phyloP scores from a whole-genome alignment of 176 grass and related monocot genomes.

The Ensete glaucum region DNA sequence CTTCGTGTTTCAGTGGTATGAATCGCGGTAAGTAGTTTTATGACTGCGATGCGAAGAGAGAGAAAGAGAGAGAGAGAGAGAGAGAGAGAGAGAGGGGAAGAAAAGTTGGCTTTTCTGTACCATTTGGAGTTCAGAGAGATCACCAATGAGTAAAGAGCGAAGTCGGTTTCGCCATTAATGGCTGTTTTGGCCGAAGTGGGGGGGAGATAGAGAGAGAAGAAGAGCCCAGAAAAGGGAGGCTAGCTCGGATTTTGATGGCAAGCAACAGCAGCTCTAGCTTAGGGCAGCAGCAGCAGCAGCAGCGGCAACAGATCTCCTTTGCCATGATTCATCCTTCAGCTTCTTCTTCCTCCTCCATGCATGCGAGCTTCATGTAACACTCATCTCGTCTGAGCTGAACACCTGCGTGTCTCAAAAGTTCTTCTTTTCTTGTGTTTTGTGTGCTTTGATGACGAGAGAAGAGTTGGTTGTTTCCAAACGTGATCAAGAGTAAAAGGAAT shows the following conservation, averaged over 20 bases:
- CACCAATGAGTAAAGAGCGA: constrained; percentile 15
- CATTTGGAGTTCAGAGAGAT: not conserved
- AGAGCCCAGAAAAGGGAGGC: not conserved
- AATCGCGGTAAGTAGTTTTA: not conserved
- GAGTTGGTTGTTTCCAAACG: not conserved
- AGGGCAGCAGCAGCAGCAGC: constrained; percentile 28
- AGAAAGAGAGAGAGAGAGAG: not conserved
- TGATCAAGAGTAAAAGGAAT: too few relatives aligned
- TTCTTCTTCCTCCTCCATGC: constrained; percentile 34
- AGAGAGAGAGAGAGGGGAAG: not conserved
- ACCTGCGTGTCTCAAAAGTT: not conserved
- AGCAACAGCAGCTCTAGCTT: constrained; percentile 20
- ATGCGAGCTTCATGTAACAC: constrained; percentile 57
- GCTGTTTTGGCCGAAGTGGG: constrained; percentile 7
- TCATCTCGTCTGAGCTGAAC: not conserved
- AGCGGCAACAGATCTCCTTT: constrained; percentile 56
- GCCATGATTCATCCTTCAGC: constrained; percentile 40
- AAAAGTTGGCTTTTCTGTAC: not conserved
- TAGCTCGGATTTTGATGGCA: constrained; percentile 27
- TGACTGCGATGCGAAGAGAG: not conserved
- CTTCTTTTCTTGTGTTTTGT: not conserved
- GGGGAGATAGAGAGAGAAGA: constrained; percentile 3
- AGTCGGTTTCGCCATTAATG: constrained; percentile 22
- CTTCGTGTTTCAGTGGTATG: not conserved
- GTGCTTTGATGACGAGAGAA: not conserved